These are phyloP conservation scores for Neobulgaria alba DNA, from an alignment of 2,329 filamentous ascomycete species.

Conservation along the genomic window DNA sequence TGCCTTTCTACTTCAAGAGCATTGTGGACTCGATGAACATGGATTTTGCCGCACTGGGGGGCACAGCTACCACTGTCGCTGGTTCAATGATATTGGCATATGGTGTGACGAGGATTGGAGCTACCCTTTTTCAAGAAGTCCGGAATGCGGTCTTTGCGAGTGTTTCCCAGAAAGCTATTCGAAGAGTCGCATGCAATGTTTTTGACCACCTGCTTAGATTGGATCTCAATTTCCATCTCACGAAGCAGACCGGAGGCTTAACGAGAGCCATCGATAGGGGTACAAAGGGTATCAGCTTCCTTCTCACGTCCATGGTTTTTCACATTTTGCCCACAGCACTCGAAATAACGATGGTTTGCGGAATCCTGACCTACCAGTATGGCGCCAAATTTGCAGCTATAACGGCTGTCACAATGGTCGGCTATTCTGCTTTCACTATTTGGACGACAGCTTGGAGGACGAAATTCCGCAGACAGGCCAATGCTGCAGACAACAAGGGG, in stretches of 20 bases:
- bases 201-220: conserved; percentile 83
- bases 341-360: conserved; percentile 92
- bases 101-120: conserved; percentile 78
- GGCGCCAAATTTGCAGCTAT: conserved; percentile 86
- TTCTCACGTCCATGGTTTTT: conserved; percentile 97
- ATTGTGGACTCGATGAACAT: conserved; percentile 98
- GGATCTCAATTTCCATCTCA: conserved; percentile 88
- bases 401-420: conserved; percentile 82
- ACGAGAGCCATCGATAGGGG: conserved; percentile 92
- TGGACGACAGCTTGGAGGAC: conserved; percentile 95
- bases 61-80: conserved; percentile 79
- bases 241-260: conserved; percentile 87
- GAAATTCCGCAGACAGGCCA: conserved; percentile 89
- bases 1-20: conserved; percentile 97
- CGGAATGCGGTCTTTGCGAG: conserved; percentile 95
- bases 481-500: conserved; percentile 90
- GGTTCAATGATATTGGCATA: conserved; percentile 93
- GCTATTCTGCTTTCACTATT: conserved; percentile 95
- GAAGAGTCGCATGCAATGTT: conserved; percentile 82
- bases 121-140: conserved; percentile 84
- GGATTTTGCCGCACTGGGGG: conserved; percentile 78
- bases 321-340: conserved; percentile 89
- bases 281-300: conserved; percentile 96
- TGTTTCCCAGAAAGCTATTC: conserved; percentile 93
- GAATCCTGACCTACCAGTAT: conserved; percentile 94